Conservation (phyloP, 371 early-diverging fungal genomes). For the Rhizopus delemar region DNA sequence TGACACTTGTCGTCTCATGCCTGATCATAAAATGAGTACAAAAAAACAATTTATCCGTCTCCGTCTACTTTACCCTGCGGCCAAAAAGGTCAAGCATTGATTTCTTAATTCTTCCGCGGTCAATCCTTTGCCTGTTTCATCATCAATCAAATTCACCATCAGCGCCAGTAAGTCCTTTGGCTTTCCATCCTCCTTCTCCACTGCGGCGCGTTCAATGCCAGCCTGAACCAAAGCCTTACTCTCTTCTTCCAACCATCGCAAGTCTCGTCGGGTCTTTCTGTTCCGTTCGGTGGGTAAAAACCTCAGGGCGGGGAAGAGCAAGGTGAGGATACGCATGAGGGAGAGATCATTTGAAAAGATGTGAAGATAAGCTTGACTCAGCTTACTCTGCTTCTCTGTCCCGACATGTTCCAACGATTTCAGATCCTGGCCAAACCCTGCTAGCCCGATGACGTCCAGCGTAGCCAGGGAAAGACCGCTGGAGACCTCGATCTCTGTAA, state of each 20-base stretch:
- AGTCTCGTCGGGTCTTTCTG: conserved; percentile 17
- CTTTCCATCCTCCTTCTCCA: conserved; percentile 10
- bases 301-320: conserved; percentile 38
- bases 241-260: conserved; percentile 41
- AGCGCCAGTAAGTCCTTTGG: conserved; percentile 38
- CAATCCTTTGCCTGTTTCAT: conserved; percentile 36
- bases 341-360: conserved; percentile 37
- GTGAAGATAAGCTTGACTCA: conserved; percentile 49
- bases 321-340: conserved; percentile 32
- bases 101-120: conserved; percentile 31
- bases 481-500: conserved; percentile 35
- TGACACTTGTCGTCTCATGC: conserved; percentile 58
- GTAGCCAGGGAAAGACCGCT: conserved; percentile 43
- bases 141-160: conserved; percentile 39
- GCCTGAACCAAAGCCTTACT: conserved; percentile 45
- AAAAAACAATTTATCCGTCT: neutral
- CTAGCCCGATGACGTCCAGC: conserved; percentile 50
- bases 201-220: conserved; percentile 31
- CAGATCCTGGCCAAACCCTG: conserved; percentile 57
- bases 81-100: conserved; percentile 42
- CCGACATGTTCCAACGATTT: conserved; percentile 22
- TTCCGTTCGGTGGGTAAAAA: conserved; percentile 45
- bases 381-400: conserved; percentile 30
- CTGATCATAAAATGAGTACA: conserved; percentile 12
- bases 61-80: conserved; percentile 42